Evolutionary conservation across 306 rosid species (phyloP).

Genomic region (Astragalus glycyphyllos): DNA sequence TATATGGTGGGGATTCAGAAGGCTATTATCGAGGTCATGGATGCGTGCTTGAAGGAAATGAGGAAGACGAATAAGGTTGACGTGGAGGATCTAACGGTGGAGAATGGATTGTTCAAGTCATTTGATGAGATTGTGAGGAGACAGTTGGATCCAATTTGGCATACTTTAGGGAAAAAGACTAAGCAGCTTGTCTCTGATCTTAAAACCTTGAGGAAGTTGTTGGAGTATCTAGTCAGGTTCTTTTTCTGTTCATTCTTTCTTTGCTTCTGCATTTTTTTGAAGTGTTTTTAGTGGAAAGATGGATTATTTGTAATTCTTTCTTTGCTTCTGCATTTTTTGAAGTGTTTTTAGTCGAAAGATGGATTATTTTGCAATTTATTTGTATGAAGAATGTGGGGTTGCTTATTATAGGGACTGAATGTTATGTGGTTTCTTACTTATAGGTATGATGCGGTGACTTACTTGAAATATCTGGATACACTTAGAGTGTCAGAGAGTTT

Average conservation of each 20-base stretch:
- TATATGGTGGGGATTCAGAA: constrained; percentile 85
- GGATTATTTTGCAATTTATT: constrained; percentile 12
- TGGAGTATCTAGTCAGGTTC: constrained; percentile 85
- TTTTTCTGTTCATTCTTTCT: neutral
- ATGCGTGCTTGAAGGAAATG: constrained; percentile 95
- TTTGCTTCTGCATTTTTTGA: neutral
- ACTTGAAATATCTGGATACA: constrained; percentile 93
- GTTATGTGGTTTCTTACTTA: constrained; percentile 43
- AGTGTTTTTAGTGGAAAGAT: neutral
- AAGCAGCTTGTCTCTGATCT: constrained; percentile 92
- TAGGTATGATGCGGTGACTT: constrained; percentile 95
- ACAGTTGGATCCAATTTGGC: constrained; percentile 99
- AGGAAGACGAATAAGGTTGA: constrained; percentile 94
- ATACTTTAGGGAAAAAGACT: constrained; percentile 88
- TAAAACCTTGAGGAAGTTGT: constrained; percentile 84
- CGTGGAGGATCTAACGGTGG: constrained; percentile 87
- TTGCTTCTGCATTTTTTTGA: neutral
- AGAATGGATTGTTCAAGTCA: constrained; percentile 90
- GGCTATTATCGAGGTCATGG: constrained; percentile 89
- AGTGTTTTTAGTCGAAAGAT: neutral
- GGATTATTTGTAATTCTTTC: constrained; percentile 6
- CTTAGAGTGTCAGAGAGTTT: constrained; percentile 91
- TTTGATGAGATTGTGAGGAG: constrained; percentile 95
- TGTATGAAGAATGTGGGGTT: constrained; percentile 23
- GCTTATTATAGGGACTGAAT: constrained; percentile 35